These are phyloP conservation scores for Cyberlindnera japonica DNA, from an alignment of 805 yeast species.

Conservation along the genomic window DNA sequence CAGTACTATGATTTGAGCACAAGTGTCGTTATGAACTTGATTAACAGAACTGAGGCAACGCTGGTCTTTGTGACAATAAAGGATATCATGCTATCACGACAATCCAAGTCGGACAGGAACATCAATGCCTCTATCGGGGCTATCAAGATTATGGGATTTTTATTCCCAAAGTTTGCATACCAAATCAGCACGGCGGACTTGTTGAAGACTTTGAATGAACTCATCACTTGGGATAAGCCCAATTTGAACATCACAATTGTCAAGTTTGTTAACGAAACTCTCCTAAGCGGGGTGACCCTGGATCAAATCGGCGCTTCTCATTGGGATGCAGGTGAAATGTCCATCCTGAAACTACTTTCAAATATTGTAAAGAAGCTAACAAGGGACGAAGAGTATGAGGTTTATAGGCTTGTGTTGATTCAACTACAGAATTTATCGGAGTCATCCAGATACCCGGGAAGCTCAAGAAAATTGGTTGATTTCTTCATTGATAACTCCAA, in stretches of 20 bases:
- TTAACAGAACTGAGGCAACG: conserved; percentile 15
- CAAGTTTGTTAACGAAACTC: conserved; percentile 36
- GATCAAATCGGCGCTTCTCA: conserved; percentile 30
- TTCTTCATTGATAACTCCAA: conserved; percentile 38
- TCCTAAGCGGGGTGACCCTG: conserved; percentile 30
- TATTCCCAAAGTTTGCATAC: conserved; percentile 27
- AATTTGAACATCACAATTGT: conserved; percentile 39
- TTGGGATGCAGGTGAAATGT: conserved; percentile 34
- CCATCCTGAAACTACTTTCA: conserved; percentile 16
- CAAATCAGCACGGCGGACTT: conserved; percentile 30
- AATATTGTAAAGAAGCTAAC: conserved; percentile 25
- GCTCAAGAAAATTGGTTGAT: conserved; percentile 38
- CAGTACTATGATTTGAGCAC: conserved; percentile 35
- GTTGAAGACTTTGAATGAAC: conserved; percentile 32
- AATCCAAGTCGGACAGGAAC: conserved; percentile 19
- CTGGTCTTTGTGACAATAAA: conserved; percentile 13
- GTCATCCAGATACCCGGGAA: conserved; percentile 35
- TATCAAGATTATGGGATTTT: conserved; percentile 33
- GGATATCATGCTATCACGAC: conserved; percentile 18
- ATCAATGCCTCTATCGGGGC: conserved; percentile 38
- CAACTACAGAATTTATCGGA: conserved; percentile 33
- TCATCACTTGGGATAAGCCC: conserved; percentile 35
- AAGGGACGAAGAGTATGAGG: conserved; percentile 30
- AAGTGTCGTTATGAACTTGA: conserved; percentile 37
- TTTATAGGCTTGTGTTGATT: conserved; percentile 34